A percentile compares a stretch with the other conserved stretches of the same genome.
Evolutionary conservation across 2,329 filamentous ascomycete species (phyloP).

Genomic region (Colletotrichum simmondsii): DNA sequence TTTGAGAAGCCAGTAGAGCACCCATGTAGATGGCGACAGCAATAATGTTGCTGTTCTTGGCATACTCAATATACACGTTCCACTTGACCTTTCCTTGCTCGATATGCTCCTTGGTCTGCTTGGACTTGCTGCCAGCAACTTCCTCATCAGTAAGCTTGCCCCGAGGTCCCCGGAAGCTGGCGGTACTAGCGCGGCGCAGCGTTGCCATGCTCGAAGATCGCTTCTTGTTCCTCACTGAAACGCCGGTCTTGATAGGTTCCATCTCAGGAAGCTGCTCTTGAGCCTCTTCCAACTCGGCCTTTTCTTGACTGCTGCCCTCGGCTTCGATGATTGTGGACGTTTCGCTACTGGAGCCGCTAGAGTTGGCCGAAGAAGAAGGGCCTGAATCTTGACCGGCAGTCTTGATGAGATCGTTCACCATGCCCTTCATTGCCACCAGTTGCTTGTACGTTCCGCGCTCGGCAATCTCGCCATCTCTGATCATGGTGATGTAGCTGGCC

Average conservation of each 20-base stretch:
- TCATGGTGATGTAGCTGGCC: conserved; percentile 86
- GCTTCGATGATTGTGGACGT: conserved; percentile 67
- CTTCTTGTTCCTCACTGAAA: conserved; percentile 60
- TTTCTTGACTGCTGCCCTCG: conserved; percentile 62
- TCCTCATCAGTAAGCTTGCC: conserved; percentile 90
- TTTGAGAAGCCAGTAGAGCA: conserved; percentile 83
- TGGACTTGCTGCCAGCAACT: conserved; percentile 78
- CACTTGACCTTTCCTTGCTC: conserved; percentile 99
- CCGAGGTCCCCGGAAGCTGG: conserved; percentile 86
- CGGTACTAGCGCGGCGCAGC: conserved; percentile 88
- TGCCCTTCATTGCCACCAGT: conserved; percentile 92
- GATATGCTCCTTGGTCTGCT: conserved; percentile 85
- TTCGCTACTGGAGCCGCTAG: conserved; percentile 63
- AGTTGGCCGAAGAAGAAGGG: conserved; percentile 54
- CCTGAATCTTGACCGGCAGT: conserved; percentile 68
- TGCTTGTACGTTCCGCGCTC: conserved; percentile 93
- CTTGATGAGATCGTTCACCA: conserved; percentile 85
- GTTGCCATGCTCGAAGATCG: conserved; percentile 80
- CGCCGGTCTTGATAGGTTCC: conserved; percentile 74
- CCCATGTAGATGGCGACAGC: conserved; percentile 85
- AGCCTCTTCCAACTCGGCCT: conserved; percentile 78
- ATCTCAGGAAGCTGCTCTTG: conserved; percentile 82
- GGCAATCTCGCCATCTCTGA: conserved; percentile 84
- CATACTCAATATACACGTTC: conserved; percentile 94
- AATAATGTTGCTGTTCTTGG: conserved; percentile 89